Evolutionary conservation across 2,329 filamentous ascomycete species (phyloP).

Genomic region (Colletotrichum cordylinicola): DNA sequence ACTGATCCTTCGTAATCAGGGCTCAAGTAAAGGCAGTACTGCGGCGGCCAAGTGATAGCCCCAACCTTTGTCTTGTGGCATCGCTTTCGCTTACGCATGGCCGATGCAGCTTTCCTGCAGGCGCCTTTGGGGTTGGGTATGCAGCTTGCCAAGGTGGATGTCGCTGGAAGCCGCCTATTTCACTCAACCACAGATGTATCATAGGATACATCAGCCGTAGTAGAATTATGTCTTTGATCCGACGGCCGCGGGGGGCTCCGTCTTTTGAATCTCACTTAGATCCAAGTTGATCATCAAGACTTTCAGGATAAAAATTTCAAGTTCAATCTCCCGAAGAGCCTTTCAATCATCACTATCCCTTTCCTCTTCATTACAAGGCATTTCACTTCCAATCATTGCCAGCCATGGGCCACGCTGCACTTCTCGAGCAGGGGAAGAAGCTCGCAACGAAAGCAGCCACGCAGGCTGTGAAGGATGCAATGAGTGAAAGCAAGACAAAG

Average conservation of each 20-base stretch:
- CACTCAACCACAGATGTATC: neutral
- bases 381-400: neutral
- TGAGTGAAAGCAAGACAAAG: neutral
- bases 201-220: neutral
- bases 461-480: neutral
- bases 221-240: neutral
- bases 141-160: neutral
- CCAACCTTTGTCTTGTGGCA: neutral
- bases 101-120: neutral
- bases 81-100: neutral
- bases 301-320: neutral
- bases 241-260: too few species aligned
- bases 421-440: neutral
- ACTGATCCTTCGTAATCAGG: neutral
- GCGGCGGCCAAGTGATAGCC: neutral
- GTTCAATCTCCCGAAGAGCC: neutral
- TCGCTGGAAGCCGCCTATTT: neutral
- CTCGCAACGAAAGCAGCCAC: neutral
- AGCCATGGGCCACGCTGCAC: neutral
- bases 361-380: neutral
- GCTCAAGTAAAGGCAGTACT: neutral
- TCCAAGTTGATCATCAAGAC: neutral
- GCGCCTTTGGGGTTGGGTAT: neutral
- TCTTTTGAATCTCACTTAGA: neutral
- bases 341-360: neutral